Percentiles rank a stretch among this genome's conserved stretches.
Evolutionary conservation across 306 rosid species (phyloP).

Genomic region (Pterocarpus santalinus): DNA sequence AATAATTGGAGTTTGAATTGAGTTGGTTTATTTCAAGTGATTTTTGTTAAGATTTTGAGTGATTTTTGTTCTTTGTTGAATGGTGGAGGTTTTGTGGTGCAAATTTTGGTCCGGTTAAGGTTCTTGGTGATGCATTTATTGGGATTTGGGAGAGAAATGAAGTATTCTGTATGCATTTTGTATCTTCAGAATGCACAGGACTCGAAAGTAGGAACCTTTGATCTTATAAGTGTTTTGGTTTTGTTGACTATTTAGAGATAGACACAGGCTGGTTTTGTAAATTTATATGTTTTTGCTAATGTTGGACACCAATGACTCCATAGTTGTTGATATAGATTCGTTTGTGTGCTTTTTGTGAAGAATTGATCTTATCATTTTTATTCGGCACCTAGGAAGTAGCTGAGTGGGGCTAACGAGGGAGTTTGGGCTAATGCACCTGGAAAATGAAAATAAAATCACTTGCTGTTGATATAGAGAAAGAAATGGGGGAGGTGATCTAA

Average conservation of each 20-base stretch:
- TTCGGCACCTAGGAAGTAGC: background rate
- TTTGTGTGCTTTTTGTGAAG: slow-evolving; percentile 16
- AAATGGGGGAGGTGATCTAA: background rate
- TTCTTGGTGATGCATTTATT: background rate
- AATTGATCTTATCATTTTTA: slow-evolving; percentile 11
- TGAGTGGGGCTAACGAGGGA: background rate
- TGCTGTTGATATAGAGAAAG: slow-evolving; percentile 33
- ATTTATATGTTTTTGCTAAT: background rate
- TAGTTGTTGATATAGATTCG: background rate
- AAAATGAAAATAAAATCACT: slow-evolving; percentile 25
- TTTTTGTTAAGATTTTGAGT: slow-evolving; percentile 8
- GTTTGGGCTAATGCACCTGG: slow-evolving; percentile 29
- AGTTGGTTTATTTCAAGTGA: slow-evolving; percentile 4
- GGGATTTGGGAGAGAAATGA: background rate
- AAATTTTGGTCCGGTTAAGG: slow-evolving; percentile 1
- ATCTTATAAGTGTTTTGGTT: background rate
- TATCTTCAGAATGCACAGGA: background rate
- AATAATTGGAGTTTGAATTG: background rate
- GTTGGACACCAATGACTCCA: background rate
- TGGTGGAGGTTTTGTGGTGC: background rate
- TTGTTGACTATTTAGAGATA: slow-evolving; percentile 11
- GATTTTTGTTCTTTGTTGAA: background rate
- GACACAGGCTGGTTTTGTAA: background rate
- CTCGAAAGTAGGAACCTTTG: background rate
- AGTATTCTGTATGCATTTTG: background rate